Base-by-base conservation (phyloP, 805 yeast genomes). In the Ogataea neopini region DNA sequence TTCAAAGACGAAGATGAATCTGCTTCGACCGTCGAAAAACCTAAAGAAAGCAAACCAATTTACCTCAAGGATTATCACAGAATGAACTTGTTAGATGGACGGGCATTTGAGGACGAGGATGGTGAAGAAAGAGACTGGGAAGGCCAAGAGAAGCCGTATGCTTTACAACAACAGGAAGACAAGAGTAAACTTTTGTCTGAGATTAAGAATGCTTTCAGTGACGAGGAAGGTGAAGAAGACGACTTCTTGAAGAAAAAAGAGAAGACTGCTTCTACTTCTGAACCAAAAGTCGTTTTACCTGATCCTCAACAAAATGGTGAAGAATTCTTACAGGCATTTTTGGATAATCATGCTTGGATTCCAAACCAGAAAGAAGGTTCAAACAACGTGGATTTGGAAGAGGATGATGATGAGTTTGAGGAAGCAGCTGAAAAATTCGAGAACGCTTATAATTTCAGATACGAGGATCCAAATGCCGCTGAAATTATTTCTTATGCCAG, bases 401-500 rank as follows among this genome's bases (percentile, higher is more conserved):
- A 80, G 47, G 89, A 83, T 49, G 95, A 89, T 58, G 92, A 85
- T 40, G 94, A 87, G 46, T 91, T 91, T 61, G 97, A 92, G 41
- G 87, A 88, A 36, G 94, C 95, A 2, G 97, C 86, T 5, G 99
- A 94, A 58, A 73, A 81, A 60, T 90, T 88, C 59, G 99, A 94
- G 67, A 81, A 82, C 53, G 97, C 96, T 0, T 92, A 91, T 70
- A 94, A 94, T 62, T 92, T 92, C 75, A 79, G 99, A 64, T 94
- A 79, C 64, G 99, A 94, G 68, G 97, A 91, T 60, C 90, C 96
- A 13, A 81, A 83, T 54, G 79, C 96, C 6, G 88, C 92, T 0
- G 97, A 92, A 60, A 88, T 94, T 66, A 85, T 91, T 15, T 85
- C 96, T 14, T 94, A 92, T 71, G 97, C 98, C 2, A 89, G 99